Conservation (phyloP, 140 eudicot genomes). For the Oenanthe javanica region DNA sequence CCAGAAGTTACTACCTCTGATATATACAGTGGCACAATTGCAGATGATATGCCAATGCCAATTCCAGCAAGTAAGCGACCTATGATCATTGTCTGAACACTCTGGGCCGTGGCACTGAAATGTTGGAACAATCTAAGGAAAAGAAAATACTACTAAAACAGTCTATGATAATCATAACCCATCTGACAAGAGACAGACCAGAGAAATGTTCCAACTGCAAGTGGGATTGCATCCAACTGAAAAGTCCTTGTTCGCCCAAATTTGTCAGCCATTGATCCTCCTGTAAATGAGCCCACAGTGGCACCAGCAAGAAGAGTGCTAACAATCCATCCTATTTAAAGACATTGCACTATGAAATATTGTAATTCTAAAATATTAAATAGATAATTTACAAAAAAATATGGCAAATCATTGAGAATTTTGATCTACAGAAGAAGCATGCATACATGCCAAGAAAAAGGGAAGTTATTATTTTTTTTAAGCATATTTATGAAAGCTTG, state of each 20-base stretch:
- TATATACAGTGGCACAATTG: conserved; percentile 86
- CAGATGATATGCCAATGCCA: conserved; percentile 93
- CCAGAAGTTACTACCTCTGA: conserved; percentile 58
- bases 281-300: conserved; percentile 91
- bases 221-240: conserved; percentile 83
- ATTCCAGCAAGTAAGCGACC: conserved; percentile 82
- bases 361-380: not conserved
- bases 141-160: not conserved
- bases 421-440: not conserved
- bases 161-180: not conserved
- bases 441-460: not conserved
- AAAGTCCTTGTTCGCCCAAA: conserved; percentile 91
- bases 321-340: conserved; percentile 82
- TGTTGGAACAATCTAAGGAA: conserved; percentile 10
- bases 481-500: not conserved
- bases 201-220: conserved; percentile 86
- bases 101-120: conserved; percentile 78
- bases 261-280: conserved; percentile 92
- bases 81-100: conserved; percentile 41
- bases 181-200: conserved; percentile 37
- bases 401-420: not conserved
- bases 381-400: not conserved
- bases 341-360: not conserved
- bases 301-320: conserved; percentile 98
- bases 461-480: not conserved